Evolutionary conservation across 2,329 filamentous ascomycete species (phyloP).

Genomic region (Paraphaeosphaeria minitans): DNA sequence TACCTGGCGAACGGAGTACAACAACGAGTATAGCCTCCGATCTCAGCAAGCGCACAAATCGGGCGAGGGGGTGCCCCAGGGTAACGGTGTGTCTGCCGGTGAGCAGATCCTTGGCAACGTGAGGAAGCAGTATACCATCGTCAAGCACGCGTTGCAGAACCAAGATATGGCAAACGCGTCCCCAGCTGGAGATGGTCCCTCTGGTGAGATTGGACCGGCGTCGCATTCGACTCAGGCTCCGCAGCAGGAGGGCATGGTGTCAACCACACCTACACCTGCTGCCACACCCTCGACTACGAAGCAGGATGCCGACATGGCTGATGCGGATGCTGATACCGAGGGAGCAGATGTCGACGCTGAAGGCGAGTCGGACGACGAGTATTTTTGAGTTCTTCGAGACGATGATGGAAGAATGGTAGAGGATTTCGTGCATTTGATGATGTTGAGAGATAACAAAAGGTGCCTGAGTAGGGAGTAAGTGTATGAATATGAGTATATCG

Average conservation of each 20-base stretch:
- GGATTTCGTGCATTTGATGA: background rate
- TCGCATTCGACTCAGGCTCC: background rate
- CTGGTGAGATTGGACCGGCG: background rate
- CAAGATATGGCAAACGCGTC: background rate
- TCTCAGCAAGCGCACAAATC: slow-evolving; percentile 13
- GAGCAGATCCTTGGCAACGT: slow-evolving; percentile 24
- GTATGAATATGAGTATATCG: background rate
- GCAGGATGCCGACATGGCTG: slow-evolving; percentile 20
- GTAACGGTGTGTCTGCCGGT: background rate
- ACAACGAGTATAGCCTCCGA: slow-evolving; percentile 22
- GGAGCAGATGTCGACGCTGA: slow-evolving; percentile 27
- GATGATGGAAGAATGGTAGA: background rate
- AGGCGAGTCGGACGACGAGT: slow-evolving; percentile 28
- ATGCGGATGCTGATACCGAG: slow-evolving; percentile 17
- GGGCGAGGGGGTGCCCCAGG: background rate
- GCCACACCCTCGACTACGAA: background rate
- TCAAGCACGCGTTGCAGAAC: slow-evolving; percentile 15
- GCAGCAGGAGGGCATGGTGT: background rate
- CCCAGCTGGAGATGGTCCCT: background rate
- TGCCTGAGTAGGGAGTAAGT: background rate
- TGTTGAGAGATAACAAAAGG: background rate
- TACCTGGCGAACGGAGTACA: slow-evolving; percentile 30
- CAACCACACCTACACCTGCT: slow-evolving; percentile 2
- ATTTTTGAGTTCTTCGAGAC: background rate
- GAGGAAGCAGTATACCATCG: slow-evolving; percentile 28